These are phyloP conservation scores for Hymenoscyphus albidus DNA, from an alignment of 2,329 filamentous ascomycete genomes.

Conservation along the genomic window DNA sequence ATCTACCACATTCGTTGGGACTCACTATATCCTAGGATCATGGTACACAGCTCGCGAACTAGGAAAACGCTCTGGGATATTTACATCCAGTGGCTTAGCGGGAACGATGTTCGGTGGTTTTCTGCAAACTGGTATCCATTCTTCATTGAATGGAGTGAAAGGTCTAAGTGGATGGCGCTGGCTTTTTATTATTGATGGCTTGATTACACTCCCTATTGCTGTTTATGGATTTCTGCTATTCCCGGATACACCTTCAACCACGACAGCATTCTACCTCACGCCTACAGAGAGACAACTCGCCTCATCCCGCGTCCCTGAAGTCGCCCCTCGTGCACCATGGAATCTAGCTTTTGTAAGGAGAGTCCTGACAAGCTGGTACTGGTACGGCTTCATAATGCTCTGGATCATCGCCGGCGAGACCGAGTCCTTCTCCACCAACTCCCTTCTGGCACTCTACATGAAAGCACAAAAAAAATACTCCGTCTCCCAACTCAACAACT, in stretches of 20 bases:
- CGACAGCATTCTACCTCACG: constrained; percentile 41
- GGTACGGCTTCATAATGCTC: constrained; percentile 62
- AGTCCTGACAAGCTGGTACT: constrained; percentile 58
- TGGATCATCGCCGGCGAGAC: constrained; percentile 70
- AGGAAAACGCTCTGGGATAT: constrained; percentile 58
- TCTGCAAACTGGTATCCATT: constrained; percentile 47
- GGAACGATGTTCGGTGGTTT: constrained; percentile 61
- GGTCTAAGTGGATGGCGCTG: constrained; percentile 50
- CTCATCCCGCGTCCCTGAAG: constrained; percentile 42
- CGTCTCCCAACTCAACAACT: constrained; percentile 49
- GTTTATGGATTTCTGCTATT: constrained; percentile 49
- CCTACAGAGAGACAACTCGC: constrained; percentile 41
- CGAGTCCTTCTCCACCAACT: constrained; percentile 66
- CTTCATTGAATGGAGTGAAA: constrained; percentile 38
- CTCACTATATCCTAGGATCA: constrained; percentile 56
- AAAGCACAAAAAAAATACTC: constrained; percentile 43
- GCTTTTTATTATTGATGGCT: constrained; percentile 50
- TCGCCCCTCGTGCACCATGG: constrained; percentile 42
- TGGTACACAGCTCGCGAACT: constrained; percentile 61
- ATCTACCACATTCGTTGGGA: constrained; percentile 53
- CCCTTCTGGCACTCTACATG: constrained; percentile 51
- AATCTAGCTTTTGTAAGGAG: constrained; percentile 47
- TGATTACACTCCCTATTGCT: constrained; percentile 54
- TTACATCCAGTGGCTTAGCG: constrained; percentile 55
- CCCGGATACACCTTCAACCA: constrained; percentile 42